phyloP scores from a whole-genome alignment of 495 filamentous ascomycete species.

The Aspergillus mulundensis region DNA sequence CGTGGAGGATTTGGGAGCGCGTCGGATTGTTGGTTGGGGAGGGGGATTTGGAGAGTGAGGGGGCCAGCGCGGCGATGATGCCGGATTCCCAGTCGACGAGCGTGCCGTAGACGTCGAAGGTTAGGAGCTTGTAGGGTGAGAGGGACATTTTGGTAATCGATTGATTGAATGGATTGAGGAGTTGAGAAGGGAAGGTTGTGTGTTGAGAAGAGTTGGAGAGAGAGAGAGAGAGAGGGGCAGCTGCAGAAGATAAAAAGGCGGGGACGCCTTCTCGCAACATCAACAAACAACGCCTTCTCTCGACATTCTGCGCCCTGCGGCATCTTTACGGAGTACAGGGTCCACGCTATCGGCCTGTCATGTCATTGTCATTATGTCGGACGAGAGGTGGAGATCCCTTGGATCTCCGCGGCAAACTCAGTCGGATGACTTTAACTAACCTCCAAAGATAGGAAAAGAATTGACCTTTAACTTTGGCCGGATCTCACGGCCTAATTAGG shows the following conservation, averaged over 20 bases:
- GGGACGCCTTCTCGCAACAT: not conserved
- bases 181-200: not conserved
- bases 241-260: not conserved
- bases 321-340: not conserved
- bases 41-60: conserved; percentile 40
- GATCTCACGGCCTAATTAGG: too few relatives aligned
- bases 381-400: too few relatives aligned
- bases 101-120: conserved; percentile 82
- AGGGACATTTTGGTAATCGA: conserved; percentile 27
- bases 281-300: not conserved
- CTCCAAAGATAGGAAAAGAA: too few relatives aligned
- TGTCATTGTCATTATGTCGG: not conserved
- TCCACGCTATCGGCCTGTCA: not conserved
- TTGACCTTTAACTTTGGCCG: too few relatives aligned
- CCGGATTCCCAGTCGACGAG: conserved; percentile 70
- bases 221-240: not conserved
- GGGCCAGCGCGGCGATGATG: conserved; percentile 35
- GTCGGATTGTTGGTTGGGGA: conserved; percentile 24
- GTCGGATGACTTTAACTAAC: too few relatives aligned
- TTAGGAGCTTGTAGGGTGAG: conserved; percentile 48
- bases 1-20: conserved; percentile 33
- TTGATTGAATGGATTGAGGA: not conserved
- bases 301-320: not conserved
- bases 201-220: not conserved
- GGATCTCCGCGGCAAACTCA: too few relatives aligned